These are phyloP conservation scores for Hanseniaspora gamundiae DNA, from an alignment of 1,139 yeast species.

Conservation along the genomic window DNA sequence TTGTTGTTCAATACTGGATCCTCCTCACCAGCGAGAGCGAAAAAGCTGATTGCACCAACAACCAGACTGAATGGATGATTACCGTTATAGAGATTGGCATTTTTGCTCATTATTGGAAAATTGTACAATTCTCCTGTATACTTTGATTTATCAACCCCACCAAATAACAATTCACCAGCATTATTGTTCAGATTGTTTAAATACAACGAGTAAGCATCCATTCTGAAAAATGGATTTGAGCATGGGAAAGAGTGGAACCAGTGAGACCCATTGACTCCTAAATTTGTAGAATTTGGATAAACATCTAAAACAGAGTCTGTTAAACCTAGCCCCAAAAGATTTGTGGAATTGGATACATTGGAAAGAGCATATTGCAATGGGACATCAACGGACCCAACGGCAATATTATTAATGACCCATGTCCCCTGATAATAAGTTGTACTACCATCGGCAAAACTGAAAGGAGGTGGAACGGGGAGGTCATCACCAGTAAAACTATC, in stretches of 20 bases:
- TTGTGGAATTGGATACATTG: slow-evolving; percentile 9
- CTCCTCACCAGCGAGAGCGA: too few relatives aligned
- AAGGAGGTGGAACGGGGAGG: too few relatives aligned
- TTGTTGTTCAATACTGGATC: too few relatives aligned
- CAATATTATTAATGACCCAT: too few relatives aligned
- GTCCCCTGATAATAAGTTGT: too few relatives aligned
- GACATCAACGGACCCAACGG: too few relatives aligned
- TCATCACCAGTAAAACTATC: too few relatives aligned
- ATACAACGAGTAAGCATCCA: slow-evolving; percentile 43
- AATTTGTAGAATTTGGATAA: slow-evolving; percentile 6
- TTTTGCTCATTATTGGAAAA: slow-evolving; percentile 33
- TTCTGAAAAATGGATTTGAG: slow-evolving; percentile 1
- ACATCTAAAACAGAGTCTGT: not conserved
- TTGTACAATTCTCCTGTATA: slow-evolving; percentile 36
- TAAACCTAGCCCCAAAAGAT: slow-evolving; percentile 8
- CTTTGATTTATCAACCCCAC: slow-evolving; percentile 45
- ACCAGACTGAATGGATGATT: slow-evolving; percentile 36
- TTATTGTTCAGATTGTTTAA: slow-evolving; percentile 32
- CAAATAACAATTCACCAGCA: slow-evolving; percentile 39
- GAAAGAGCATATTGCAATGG: slow-evolving; percentile 7
- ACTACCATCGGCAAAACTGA: too few relatives aligned
- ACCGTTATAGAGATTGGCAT: slow-evolving; percentile 16
- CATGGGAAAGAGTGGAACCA: slow-evolving; percentile 9
- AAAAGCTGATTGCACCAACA: too few relatives aligned
- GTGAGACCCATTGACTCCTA: slow-evolving; percentile 4